These are phyloP conservation scores for Cryptomeria japonica DNA, from an alignment of 75 land plant species.

Conservation along the genomic window DNA sequence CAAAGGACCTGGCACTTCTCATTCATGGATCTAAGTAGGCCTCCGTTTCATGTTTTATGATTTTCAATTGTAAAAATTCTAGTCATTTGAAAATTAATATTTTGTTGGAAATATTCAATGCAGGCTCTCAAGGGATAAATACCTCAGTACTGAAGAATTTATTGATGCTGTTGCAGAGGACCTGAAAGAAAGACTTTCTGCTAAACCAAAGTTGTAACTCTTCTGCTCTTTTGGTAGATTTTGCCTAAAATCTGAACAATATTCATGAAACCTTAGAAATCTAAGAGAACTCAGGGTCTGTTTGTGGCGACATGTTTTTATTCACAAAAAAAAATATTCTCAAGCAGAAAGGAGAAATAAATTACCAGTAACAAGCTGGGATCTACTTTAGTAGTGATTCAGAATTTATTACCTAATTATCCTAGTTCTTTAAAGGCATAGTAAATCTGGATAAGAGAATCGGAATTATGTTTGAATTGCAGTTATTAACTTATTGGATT, in stretches of 20 bases:
- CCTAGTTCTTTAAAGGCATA: not conserved
- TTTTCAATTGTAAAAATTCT: not conserved
- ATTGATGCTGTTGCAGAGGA: conserved; percentile 73
- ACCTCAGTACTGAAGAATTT: conserved; percentile 73
- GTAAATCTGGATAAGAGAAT: not conserved
- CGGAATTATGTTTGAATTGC: not conserved
- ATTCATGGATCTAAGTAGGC: conserved; percentile 86
- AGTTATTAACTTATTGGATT: not conserved
- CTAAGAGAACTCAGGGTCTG: not conserved
- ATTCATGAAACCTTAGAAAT: not conserved
- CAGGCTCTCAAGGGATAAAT: conserved; percentile 49
- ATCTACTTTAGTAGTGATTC: not conserved
- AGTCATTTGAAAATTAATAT: not conserved
- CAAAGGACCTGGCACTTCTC: conserved; percentile 89
- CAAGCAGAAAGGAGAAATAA: not conserved
- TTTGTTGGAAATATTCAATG: conserved; percentile 7
- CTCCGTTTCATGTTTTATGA: not conserved
- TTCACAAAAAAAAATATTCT: not conserved
- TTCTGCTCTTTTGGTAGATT: conserved; percentile 3
- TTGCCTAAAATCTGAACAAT: not conserved
- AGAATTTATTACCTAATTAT: not conserved
- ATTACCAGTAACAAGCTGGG: not conserved
- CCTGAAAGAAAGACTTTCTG: conserved; percentile 36
- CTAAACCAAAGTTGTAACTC: conserved; percentile 36
- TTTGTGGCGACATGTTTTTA: not conserved